Percentiles rank a stretch among this genome's conserved stretches.
Conservation (phyloP, 331 rosid genomes). For the Stylosanthes scabra region DNA sequence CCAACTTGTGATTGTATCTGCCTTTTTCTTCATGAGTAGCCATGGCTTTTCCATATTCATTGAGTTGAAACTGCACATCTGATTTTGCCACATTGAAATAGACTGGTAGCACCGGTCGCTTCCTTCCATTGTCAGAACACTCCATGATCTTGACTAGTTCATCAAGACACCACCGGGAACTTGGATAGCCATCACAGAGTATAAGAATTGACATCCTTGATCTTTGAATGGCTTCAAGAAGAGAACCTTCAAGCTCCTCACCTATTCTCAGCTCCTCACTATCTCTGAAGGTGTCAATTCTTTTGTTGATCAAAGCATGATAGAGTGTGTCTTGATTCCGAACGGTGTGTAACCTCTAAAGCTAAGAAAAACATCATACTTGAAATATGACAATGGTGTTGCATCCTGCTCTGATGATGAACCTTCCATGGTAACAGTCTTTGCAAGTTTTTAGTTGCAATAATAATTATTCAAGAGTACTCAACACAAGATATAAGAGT, state of each 20-base stretch:
- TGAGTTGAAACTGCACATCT: not conserved
- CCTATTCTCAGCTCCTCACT: no score
- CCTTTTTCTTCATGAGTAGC: not conserved
- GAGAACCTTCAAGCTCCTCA: no score
- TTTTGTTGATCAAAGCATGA: not conserved
- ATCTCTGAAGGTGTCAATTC: not conserved
- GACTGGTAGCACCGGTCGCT: not conserved
- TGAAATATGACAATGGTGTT: not conserved
- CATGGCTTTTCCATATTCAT: conserved; percentile 4
- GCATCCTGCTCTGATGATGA: not conserved
- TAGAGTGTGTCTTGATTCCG: not conserved
- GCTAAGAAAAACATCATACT: not conserved
- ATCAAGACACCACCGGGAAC: conserved; percentile 22
- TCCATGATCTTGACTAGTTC: conserved; percentile 11
- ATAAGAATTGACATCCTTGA: not conserved
- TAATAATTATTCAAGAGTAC: no score
- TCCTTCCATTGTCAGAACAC: not conserved
- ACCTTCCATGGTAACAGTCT: not conserved
- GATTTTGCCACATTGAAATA: conserved; percentile 8
- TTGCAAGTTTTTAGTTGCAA: not conserved
- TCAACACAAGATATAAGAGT: not conserved
- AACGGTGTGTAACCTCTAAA: not conserved
- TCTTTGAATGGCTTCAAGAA: not conserved
- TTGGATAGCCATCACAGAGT: not conserved
- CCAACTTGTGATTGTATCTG: not conserved